Base-by-base conservation (phyloP, 148 eudicot species). In the Rhododendron ferrugineum region DNA sequence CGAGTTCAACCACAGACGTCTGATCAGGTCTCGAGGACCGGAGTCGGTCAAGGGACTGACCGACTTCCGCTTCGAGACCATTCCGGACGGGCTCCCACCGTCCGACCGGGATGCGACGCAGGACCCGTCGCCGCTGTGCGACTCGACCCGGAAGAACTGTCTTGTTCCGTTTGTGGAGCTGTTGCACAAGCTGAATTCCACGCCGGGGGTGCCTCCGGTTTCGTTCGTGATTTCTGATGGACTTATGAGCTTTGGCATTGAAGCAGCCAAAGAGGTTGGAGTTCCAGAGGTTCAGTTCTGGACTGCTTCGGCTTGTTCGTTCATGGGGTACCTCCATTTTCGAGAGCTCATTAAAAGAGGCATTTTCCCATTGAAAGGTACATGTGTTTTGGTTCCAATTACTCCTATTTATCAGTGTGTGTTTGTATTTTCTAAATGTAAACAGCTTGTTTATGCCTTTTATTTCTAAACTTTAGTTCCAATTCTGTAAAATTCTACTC, bases 51-150 rank as follows among this genome's bases (percentile, higher is more conserved):
- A 74, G n/a, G 78, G 78, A 7, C 37, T 74, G 23, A 20, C n/a
- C 23, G 78, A 74, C 46, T 74, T 74, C 46, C 47, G n/a, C n/a
- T 74, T 74, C 23, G 78, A 74, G 78, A 74, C 78, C 46, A 74
- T 74, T 11, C 44, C 78, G 5, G 78, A 74, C 18, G 78, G 78
- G 6, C 78, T 74, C n/a, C 78, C 78, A 1, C 47, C 26, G 4
- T 74, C 78, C 4, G 26, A 74, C 18, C 47, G 23, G 4, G 47
- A 74, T 4, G 78, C 78, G 11, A 74, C 47, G 0, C 78, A 74
- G 23, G 46, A 74, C 0, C n/a, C 18, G 1, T 47, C 78, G n/a
- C 3, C n/a, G 3, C 78, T 74, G 0, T 15, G 78, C 23, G 46
- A 34, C 11, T 16, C 78, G 20, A 74, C 46, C 46, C 46, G 78